Percentiles rank a stretch among this genome's conserved stretches.
phyloP scores from a whole-genome alignment of 1,284 basidiomycete genomes.

The Tilletia setariae region DNA sequence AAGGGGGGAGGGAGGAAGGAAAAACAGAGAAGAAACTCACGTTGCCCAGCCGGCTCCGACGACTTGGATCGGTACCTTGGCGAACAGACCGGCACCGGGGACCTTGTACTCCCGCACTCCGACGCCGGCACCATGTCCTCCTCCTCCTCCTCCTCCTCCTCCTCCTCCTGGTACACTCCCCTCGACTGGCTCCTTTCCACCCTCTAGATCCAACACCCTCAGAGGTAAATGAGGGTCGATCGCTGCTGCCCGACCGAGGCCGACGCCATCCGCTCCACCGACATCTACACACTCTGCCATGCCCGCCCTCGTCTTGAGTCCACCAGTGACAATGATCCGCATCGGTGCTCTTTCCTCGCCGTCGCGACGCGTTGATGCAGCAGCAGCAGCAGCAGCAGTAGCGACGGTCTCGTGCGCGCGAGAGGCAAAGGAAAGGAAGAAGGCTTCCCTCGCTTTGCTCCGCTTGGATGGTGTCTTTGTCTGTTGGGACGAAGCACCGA shows the following conservation, averaged over 20 bases:
- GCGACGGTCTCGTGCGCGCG: slow-evolving; percentile 47
- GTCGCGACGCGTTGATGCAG: no score
- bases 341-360: slow-evolving; percentile 20
- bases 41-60: slow-evolving; percentile 50
- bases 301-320: slow-evolving; percentile 65
- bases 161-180: neutral
- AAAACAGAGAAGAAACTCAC: slow-evolving; percentile 19
- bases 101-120: slow-evolving; percentile 40
- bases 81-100: slow-evolving; percentile 35
- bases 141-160: slow-evolving; percentile 10
- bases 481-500: slow-evolving; percentile 14
- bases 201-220: slow-evolving; percentile 31
- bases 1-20: neutral
- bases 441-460: slow-evolving; percentile 57
- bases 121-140: slow-evolving; percentile 19
- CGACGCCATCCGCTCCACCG: slow-evolving; percentile 63
- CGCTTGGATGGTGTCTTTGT: slow-evolving; percentile 20
- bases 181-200: neutral
- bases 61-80: slow-evolving; percentile 44
- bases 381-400: neutral
- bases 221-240: slow-evolving; percentile 66
- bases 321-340: slow-evolving; percentile 76
- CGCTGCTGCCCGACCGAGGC: slow-evolving; percentile 70
- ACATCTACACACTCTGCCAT: slow-evolving; percentile 60
- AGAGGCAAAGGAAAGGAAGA: slow-evolving; percentile 57